A percentile compares a stretch with the other conserved stretches of the same genome.
Evolutionary conservation across 768 basidiomycete genomes (phyloP).

Genomic region (Cyclocybe cylindracea): DNA sequence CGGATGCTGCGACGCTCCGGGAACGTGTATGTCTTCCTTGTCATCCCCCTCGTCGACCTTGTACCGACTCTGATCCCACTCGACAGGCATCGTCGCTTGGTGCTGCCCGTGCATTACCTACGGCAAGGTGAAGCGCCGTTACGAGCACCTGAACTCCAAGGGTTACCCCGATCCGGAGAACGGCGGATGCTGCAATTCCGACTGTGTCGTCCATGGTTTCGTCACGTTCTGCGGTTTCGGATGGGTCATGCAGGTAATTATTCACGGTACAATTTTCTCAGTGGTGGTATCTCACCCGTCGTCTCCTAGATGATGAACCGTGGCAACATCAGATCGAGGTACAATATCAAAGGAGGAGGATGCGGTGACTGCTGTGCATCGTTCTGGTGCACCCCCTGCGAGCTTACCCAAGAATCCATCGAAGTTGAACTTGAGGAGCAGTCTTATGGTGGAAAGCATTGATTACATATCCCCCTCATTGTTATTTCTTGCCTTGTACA

Average conservation of each 20-base stretch:
- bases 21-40: slow-evolving; percentile 28
- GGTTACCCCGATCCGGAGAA: slow-evolving; percentile 38
- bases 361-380: slow-evolving; percentile 41
- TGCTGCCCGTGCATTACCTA: slow-evolving; percentile 47
- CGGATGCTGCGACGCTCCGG: slow-evolving; percentile 30
- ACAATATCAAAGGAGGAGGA: slow-evolving; percentile 46
- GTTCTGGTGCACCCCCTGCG: slow-evolving; percentile 47
- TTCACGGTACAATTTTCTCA: not conserved
- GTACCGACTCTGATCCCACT: not conserved
- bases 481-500: not conserved
- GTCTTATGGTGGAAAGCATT: not conserved
- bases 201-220: slow-evolving; percentile 37
- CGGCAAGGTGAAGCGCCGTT: slow-evolving; percentile 37
- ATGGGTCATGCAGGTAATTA: slow-evolving; percentile 41
- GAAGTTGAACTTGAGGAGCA: slow-evolving; percentile 51
- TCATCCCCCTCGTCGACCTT: not conserved
- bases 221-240: slow-evolving; percentile 33
- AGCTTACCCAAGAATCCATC: slow-evolving; percentile 46
- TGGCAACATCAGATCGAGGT: slow-evolving; percentile 39
- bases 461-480: not conserved
- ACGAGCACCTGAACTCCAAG: slow-evolving; percentile 35
- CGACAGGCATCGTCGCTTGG: slow-evolving; percentile 34
- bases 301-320: slow-evolving; percentile 32
- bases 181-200: slow-evolving; percentile 32
- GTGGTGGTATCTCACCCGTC: not conserved